Evolutionary conservation across 257 asterid genomes (phyloP), one percentile per base, ranked within the genome.

Genomic region (Ilex aquifolium): DNA sequence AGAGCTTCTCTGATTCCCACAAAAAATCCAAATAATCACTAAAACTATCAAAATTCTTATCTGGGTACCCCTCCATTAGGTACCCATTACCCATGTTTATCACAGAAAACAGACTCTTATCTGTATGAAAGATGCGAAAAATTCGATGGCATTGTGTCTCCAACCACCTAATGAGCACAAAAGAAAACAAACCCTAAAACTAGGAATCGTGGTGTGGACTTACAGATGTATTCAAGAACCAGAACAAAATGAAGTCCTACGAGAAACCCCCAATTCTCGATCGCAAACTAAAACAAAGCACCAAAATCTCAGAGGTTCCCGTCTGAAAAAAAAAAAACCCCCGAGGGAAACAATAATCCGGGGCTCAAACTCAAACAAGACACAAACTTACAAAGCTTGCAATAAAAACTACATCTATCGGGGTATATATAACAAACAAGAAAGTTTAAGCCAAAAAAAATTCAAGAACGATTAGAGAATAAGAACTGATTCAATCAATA

Each of bases 101-200:
- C 59, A 70, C 73, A 57, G 61, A 61, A 44, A 55, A 65, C 66
- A 56, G 59, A 59, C 61, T 39, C 60, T 69, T 84, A 68, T 72
- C 77, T 55, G 27, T 3, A 10, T 10, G 11, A 46, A 46, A 46
- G 13, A 10, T 14, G n/a, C 13, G 13, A 46, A 46, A 46, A 64
- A 69, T 75, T 69, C 77, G 72, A 57, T 63, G 71, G 71, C 95
- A 80, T 82, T 64, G 50, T 66, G 63, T 31, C 57, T 48, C 64
- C 63, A 62, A 32, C 52, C n/a, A 54, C 65, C 39, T 31, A 55
- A 16, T n/a, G 27, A 44, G 44, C 63, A 63, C 61, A 59, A 39
- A 9, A 4, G 10, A 15, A 15, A 36, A 10, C 57, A 63, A 72
- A 10, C 42, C 57, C 39, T 46, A 57, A 17, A 67, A 36, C 11